A percentile compares a stretch with the other conserved stretches of the same genome.
Evolutionary conservation across 2,329 filamentous ascomycete species (phyloP).

Genomic region (Fusarium sambucinum): DNA sequence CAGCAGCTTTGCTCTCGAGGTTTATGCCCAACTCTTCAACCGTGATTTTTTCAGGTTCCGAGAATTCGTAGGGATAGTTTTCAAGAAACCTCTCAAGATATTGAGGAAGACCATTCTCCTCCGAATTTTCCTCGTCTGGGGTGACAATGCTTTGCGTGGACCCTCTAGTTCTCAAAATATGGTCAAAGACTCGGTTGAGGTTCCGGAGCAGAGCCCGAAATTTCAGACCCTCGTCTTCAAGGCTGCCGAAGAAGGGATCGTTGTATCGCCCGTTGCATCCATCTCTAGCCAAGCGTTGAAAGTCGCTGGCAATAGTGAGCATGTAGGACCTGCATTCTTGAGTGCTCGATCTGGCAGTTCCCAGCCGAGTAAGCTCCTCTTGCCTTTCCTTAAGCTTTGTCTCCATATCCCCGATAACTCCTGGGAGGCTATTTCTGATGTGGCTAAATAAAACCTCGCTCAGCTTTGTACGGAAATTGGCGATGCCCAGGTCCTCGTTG

Average conservation of each 20-base stretch:
- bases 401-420: slow-evolving; percentile 45
- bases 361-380: background rate
- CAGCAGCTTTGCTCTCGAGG: slow-evolving; percentile 37
- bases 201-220: slow-evolving; percentile 50
- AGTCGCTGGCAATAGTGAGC: slow-evolving; percentile 53
- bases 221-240: slow-evolving; percentile 37
- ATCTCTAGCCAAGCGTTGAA: slow-evolving; percentile 50
- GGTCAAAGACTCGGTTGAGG: slow-evolving; percentile 50
- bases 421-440: background rate
- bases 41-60: slow-evolving; percentile 43
- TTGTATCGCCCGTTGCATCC: slow-evolving; percentile 49
- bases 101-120: slow-evolving; percentile 23
- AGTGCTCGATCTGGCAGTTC: slow-evolving; percentile 10
- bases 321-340: slow-evolving; percentile 52
- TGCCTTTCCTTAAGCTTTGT: slow-evolving; percentile 36
- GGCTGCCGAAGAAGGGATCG: slow-evolving; percentile 54
- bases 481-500: background rate
- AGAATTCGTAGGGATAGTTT: slow-evolving; percentile 47
- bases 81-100: slow-evolving; percentile 49
- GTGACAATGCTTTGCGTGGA: slow-evolving; percentile 32
- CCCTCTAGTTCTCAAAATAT: slow-evolving; percentile 46
- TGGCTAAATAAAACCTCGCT: background rate
- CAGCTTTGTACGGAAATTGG: background rate
- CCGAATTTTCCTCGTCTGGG: background rate
- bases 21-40: slow-evolving; percentile 38